Base-by-base conservation (phyloP, 257 asterid genomes). In the Osmanthus fragrans region DNA sequence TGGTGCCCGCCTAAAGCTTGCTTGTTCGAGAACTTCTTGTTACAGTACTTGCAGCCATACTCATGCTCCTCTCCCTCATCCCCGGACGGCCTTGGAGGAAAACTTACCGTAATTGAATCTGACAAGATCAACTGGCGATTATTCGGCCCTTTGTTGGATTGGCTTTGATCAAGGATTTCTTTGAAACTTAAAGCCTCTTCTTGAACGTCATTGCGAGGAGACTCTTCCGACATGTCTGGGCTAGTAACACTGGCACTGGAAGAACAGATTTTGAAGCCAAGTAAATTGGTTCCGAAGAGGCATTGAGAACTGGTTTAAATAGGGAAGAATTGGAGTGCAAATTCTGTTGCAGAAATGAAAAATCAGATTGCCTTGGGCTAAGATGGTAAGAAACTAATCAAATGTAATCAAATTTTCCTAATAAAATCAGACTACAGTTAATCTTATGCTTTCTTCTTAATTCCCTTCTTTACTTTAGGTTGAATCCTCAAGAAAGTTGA, bases 1-100 rank as follows among this genome's bases (percentile, higher is more conserved):
- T 86, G 87, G 72, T 86, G 87, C 9, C 89, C 86, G 1, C 89
- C 87, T 13, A 83, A 68, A 21, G 87, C 87, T 27, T 83, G 84
- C 74, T 83, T 86, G 81, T 45, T 83, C 16, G 36, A 16, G 56
- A 86, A 86, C 79, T 36, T 81, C 80, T 74, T 83, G 4, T 18
- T 3, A 58, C 86, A 86, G 49, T 79, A 86, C 40, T 74, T 83
- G 80, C 89, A 83, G 5, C 74, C 56, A 45, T 77, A 83, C 5
- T 67, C 81, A 0, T 15, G 23, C 0, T 6, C 73, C n/a, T 71
- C 82, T 5, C 16, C 36, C 12, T 69, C 77, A 12, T 42, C 47
- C 7, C 54, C 18, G 13, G 51, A 2, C 51, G 12, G 18, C 51
- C 16, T 42, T 42, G 51, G 18, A 45, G 54, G 54, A 45, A 11